These are phyloP conservation scores for Trichoderma gamsii DNA, from an alignment of 495 filamentous ascomycete genomes.

Conservation along the genomic window DNA sequence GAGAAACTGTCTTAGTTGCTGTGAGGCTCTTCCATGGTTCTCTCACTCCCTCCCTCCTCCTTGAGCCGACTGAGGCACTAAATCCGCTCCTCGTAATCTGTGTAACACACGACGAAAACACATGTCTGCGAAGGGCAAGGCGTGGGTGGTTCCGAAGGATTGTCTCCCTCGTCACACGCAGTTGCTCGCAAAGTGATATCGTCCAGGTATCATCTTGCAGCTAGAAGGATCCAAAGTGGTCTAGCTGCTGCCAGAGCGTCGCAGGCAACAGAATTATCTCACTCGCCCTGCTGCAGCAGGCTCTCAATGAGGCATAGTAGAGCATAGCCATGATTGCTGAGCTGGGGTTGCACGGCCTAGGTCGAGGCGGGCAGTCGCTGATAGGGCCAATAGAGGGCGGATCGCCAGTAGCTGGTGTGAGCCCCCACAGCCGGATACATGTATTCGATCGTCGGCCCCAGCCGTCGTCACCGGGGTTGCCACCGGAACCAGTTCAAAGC, in stretches of 20 bases:
- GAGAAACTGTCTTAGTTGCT: neutral
- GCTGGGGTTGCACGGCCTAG: neutral
- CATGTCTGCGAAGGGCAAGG: too few relatives aligned
- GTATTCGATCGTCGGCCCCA: too few relatives aligned
- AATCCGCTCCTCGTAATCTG: too few relatives aligned
- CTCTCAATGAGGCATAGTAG: neutral
- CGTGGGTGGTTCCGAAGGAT: neutral
- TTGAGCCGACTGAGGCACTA: too few relatives aligned
- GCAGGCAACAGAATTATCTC: neutral
- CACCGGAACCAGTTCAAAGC: too few relatives aligned
- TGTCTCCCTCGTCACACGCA: neutral
- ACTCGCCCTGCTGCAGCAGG: neutral
- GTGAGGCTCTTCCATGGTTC: neutral
- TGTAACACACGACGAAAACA: too few relatives aligned
- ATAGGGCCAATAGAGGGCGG: neutral
- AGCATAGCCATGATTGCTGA: slow-evolving; percentile 6
- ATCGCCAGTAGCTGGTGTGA: neutral
- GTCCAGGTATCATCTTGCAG: neutral
- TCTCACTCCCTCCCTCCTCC: too few relatives aligned
- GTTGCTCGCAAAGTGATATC: neutral
- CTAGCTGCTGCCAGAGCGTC: neutral
- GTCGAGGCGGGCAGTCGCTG: neutral
- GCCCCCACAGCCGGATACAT: too few relatives aligned
- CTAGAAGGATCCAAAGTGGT: neutral
- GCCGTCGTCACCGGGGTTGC: too few relatives aligned